These are phyloP conservation scores for Populus trichocarpa DNA, from an alignment of 441 rosid genomes.

Conservation along the genomic window DNA sequence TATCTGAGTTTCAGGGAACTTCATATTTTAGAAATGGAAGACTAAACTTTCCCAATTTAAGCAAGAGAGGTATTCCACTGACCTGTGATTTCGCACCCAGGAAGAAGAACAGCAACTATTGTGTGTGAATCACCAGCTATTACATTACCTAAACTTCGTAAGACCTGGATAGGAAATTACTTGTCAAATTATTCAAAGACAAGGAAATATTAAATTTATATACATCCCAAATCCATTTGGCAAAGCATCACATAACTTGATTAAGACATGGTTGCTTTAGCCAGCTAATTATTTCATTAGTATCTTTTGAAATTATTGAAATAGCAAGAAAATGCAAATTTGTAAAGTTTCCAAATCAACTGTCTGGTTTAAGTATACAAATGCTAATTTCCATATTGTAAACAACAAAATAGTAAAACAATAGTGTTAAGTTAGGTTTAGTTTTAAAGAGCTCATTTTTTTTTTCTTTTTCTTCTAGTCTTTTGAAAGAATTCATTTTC, in stretches of 20 bases:
- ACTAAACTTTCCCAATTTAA: constrained; percentile 13
- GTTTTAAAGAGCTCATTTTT: no score
- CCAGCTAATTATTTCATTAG: not conserved
- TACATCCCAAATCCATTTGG: not conserved
- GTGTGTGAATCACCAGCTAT: constrained; percentile 83
- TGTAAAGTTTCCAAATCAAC: no score
- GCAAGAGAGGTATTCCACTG: constrained; percentile 30
- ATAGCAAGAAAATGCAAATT: no score
- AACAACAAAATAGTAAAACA: no score
- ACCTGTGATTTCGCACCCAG: constrained; percentile 71
- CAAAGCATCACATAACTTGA: no score
- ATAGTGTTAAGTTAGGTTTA: no score
- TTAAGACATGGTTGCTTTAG: not conserved
- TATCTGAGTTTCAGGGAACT: constrained; percentile 42
- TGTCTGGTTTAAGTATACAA: no score
- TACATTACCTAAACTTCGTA: constrained; percentile 87
- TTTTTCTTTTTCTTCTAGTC: not conserved
- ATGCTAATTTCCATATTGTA: no score
- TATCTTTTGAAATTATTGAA: not conserved
- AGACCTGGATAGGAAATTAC: constrained; percentile 45
- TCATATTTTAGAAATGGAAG: constrained; percentile 18
- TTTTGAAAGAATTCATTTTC: not conserved
- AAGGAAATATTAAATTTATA: not conserved
- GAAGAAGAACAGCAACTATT: constrained; percentile 50
- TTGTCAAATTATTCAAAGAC: not conserved